Evolutionary conservation across 106 monocot species (phyloP), one percentile per base, ranked within the genome.

Genomic region (Dendrobium officinale): DNA sequence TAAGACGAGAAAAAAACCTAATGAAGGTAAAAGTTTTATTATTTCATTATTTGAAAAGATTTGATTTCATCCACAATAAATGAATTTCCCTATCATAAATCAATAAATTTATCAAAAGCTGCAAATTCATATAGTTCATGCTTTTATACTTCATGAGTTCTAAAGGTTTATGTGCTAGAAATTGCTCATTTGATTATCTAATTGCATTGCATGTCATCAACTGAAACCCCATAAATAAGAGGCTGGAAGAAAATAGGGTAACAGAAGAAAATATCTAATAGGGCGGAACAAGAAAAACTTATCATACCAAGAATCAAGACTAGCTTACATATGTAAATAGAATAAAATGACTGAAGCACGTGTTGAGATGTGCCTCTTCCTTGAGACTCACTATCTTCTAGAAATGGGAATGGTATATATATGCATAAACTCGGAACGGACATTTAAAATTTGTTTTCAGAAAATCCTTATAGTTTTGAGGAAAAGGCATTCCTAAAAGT

Each of bases 341-440:
- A 88, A 98, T 98, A 82, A 98, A 98, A 86, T 98, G 97, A 88
- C 94, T 98, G 91, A 98, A 98, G 92, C 97, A 98, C 54, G 97
- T 98, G 80, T 98, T 98, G 77, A 98, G 88, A 88, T 98, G 97
- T 9, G 97, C 97, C 85, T 98, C 97, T 84, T 98, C 97, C 86
- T 98, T 92, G 55, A 98, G 92, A 80, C 95, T 98, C 59, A 98
- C 92, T 67, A 98, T 98, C 92, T 95, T 98, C 88, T 98, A 95
- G 73, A 98, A 98, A 77, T 95, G 95, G 2, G 92, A 95, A 84
- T 95, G 95, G 78, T 98, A 98, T 83, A 90, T 98, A 81, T 98
- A 95, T 22, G 95, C 98, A 86, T 98, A 98, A 29, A 98, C 98
- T 54, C 98, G 94, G 82, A 98, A 98, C 78, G 95, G 79, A 8